Evolutionary conservation across 2,329 filamentous ascomycete genomes (phyloP), one percentile per base, ranked within the genome.

Genomic region (Epichloe scottii): DNA sequence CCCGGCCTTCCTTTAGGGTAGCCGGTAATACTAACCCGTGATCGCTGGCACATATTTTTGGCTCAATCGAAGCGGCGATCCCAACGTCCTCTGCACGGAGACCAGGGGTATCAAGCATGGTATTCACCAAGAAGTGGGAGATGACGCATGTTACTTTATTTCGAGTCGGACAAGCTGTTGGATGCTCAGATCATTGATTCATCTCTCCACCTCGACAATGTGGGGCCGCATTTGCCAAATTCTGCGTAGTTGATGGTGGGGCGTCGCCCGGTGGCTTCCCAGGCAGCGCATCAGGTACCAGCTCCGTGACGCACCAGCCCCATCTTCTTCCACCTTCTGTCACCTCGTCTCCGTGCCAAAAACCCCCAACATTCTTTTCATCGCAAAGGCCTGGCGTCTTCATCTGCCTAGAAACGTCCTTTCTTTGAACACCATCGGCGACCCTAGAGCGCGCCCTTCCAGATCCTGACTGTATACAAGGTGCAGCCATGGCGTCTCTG

Each of bases 401-500:
- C 6, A 41, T 19, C 6, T 23, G 8, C 12, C 15, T n/a, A n/a
- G 5, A 15, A 19, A 41, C 47, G n/a, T 11, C 23, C 26, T 4
- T 35, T 15, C 15, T 41, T 11, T 23, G 15, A 35, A n/a, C n/a
- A 4, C n/a, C 2, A 15, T n/a, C 2, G 6, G 23, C 14, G 14
- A 37, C 7, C 4, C 12, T 38, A 46, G 34, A 21, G 34, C 17
- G 3, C 21, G n/a, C 14, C 1, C 11, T 38, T 17, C 8, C 8
- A 37, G 19, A 37, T n/a, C 5, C 12, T 37, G 4, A 17, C 35
- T 17, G 30, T 37, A 5, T 21, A 7, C 7, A 12, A 15, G 39
- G 35, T 37, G 46, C 51, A 50, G 38, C 48, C 51, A 53, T 81
- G 78, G 72, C 75, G 53, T 69, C 76, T 54, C 73, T 81, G 65